Percentiles rank a stretch among this genome's conserved stretches.
These are phyloP conservation scores for Epichloe uncinata DNA, from an alignment of 2,329 filamentous ascomycete species.

Conservation along the genomic window DNA sequence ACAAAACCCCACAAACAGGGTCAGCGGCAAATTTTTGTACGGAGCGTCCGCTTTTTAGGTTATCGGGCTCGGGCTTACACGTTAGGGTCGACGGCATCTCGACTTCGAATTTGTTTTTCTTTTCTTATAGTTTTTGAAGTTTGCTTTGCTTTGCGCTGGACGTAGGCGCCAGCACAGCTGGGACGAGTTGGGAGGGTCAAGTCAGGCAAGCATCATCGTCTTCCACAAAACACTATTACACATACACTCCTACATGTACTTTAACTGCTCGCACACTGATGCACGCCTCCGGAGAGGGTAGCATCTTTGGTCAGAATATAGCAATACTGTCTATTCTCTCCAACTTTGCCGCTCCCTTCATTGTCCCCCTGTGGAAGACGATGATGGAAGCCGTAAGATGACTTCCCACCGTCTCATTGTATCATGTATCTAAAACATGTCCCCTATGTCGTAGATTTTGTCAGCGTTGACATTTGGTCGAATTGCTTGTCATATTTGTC, in stretches of 20 bases:
- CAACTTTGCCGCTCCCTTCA: slow-evolving; percentile 21
- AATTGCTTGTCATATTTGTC: slow-evolving; percentile 17
- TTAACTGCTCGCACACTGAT: slow-evolving; percentile 35
- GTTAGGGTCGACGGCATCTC: slow-evolving; percentile 7
- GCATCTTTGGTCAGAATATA: slow-evolving; percentile 29
- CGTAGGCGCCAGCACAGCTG: slow-evolving; percentile 2
- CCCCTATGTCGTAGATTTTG: slow-evolving; percentile 5
- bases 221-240: slow-evolving; percentile 33
- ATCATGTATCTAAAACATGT: slow-evolving; percentile 7
- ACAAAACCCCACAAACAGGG: slow-evolving; percentile 14
- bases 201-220: slow-evolving; percentile 59
- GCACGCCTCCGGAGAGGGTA: slow-evolving; percentile 17
- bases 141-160: slow-evolving; percentile 5
- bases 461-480: slow-evolving; percentile 8
- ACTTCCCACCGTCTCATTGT: slow-evolving; percentile 14
- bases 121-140: slow-evolving; percentile 4
- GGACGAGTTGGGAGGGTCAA: slow-evolving; percentile 16
- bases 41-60: slow-evolving; percentile 16
- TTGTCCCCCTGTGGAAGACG: slow-evolving; percentile 40
- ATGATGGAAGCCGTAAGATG: slow-evolving; percentile 48
- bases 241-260: slow-evolving; percentile 41
- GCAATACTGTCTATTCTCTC: slow-evolving; percentile 26
- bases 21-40: slow-evolving; percentile 15
- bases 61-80: slow-evolving; percentile 11
- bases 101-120: slow-evolving; percentile 5